Conservation (phyloP, 768 basidiomycete species). For the Trametes maxima region DNA sequence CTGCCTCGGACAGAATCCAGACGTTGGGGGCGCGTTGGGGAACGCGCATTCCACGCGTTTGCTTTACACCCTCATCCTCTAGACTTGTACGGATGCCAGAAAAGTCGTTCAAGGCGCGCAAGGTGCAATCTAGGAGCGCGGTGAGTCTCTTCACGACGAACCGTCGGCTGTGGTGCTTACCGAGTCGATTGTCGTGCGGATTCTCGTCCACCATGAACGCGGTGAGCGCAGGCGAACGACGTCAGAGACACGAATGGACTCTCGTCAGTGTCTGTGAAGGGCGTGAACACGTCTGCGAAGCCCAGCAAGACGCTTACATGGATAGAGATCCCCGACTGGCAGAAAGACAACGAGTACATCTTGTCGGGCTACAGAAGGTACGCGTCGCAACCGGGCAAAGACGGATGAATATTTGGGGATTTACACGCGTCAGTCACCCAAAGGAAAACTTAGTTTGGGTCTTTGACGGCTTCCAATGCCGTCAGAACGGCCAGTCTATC, state of each 20-base stretch:
- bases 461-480: too few species aligned
- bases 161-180: background rate
- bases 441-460: too few species aligned
- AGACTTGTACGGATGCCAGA: background rate
- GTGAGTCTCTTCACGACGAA: constrained; percentile 3
- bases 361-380: constrained; percentile 70
- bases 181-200: background rate
- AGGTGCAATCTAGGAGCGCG: background rate
- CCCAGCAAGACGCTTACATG: constrained; percentile 46
- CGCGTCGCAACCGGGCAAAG: background rate
- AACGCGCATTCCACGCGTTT: background rate
- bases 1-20: background rate
- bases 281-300: background rate
- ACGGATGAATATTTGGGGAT: too few species aligned
- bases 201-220: background rate
- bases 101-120: background rate
- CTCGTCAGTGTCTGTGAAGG: constrained; percentile 2
- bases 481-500: too few species aligned
- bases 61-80: background rate
- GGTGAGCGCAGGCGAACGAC: background rate
- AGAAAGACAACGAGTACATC: constrained; percentile 75
- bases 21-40: background rate
- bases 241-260: constrained; percentile 14
- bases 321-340: constrained; percentile 67
- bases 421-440: too few species aligned